Evolutionary conservation across 495 filamentous ascomycete genomes (phyloP).

Genomic region (Pseudevernia furfuracea): DNA sequence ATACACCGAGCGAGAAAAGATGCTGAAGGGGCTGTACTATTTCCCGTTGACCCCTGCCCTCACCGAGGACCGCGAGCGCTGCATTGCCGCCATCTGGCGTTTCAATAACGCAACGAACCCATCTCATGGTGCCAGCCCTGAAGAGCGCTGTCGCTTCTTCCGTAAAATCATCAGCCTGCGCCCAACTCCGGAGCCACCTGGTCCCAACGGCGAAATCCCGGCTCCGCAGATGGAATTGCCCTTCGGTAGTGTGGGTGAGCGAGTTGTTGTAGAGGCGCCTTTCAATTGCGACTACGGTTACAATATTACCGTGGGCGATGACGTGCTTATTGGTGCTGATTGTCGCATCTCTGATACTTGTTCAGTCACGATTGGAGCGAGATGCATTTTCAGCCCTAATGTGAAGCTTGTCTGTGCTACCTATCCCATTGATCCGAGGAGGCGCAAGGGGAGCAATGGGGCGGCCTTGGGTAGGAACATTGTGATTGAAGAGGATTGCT

Average conservation of each 20-base stretch:
- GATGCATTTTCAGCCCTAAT: conserved; percentile 75
- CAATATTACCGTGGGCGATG: conserved; percentile 81
- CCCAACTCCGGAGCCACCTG: conserved; percentile 30
- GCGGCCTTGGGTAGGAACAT: conserved; percentile 65
- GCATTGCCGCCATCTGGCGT: conserved; percentile 72
- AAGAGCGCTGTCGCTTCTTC: conserved; percentile 75
- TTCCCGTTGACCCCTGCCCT: conserved; percentile 70
- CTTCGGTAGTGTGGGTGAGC: conserved; percentile 62
- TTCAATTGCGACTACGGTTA: conserved; percentile 96
- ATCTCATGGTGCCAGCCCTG: conserved; percentile 60
- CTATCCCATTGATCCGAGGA: conserved; percentile 66
- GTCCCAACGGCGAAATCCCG: conserved; percentile 41
- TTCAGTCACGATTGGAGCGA: conserved; percentile 65
- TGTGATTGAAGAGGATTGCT: conserved; percentile 80
- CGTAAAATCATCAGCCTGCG: conserved; percentile 54
- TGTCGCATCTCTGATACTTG: conserved; percentile 82
- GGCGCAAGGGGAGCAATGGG: conserved; percentile 65
- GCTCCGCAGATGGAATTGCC: conserved; percentile 36
- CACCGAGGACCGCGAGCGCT: conserved; percentile 77
- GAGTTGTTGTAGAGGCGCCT: conserved; percentile 76
- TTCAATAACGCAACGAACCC: conserved; percentile 89
- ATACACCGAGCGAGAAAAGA: conserved; percentile 83
- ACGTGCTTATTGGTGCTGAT: conserved; percentile 77
- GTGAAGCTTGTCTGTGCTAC: conserved; percentile 78
- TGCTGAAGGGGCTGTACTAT: conserved; percentile 78